Evolutionary conservation across 2,329 filamentous ascomycete species (phyloP).

Genomic region (Colletotrichum kahawae): DNA sequence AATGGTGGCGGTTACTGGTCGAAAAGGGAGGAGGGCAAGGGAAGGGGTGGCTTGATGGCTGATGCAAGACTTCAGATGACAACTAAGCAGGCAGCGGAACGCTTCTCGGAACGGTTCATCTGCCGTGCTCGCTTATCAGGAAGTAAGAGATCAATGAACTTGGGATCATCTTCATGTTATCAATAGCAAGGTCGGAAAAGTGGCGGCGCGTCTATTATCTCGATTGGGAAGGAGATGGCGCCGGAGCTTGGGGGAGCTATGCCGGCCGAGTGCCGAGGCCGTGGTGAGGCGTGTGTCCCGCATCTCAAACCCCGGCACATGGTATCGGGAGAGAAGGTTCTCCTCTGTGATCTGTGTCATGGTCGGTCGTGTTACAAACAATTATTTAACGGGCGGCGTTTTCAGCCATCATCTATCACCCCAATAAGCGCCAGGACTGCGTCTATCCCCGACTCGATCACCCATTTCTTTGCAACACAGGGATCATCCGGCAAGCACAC

Average conservation of each 20-base stretch:
- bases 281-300: neutral
- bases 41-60: neutral
- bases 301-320: neutral
- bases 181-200: neutral
- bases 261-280: neutral
- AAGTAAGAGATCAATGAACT: neutral
- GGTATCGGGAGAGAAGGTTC: neutral
- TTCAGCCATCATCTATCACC: neutral
- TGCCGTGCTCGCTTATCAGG: neutral
- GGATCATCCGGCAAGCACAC: neutral
- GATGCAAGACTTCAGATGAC: neutral
- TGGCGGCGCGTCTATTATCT: neutral
- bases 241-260: neutral
- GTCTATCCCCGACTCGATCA: neutral
- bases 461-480: neutral
- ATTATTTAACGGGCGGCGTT: neutral
- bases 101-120: neutral
- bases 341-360: neutral
- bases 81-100: neutral
- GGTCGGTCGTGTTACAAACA: neutral
- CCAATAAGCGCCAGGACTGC: neutral
- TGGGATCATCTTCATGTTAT: neutral
- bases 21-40: neutral
- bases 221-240: neutral
- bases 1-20: neutral